phyloP scores from a whole-genome alignment of 805 yeast species.

The Lipomyces mesembrius region DNA sequence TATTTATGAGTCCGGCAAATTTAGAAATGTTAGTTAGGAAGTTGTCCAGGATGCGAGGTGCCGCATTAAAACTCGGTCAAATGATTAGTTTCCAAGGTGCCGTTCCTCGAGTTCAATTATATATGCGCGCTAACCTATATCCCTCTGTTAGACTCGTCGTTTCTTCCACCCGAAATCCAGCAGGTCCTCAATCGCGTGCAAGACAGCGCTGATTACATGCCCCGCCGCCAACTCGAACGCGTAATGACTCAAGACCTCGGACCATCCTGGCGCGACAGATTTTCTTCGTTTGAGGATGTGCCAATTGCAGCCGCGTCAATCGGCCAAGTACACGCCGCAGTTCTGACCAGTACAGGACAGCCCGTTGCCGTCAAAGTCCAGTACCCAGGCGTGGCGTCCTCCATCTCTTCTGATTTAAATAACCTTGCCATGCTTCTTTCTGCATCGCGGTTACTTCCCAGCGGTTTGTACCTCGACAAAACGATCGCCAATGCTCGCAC shows the following conservation, averaged over 20 bases:
- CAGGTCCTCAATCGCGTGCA: slow-evolving; percentile 82
- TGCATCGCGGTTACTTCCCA: slow-evolving; percentile 85
- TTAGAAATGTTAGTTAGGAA: slow-evolving; percentile 86
- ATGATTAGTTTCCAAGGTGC: slow-evolving; percentile 83
- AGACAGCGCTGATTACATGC: slow-evolving; percentile 96
- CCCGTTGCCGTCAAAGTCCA: slow-evolving; percentile 91
- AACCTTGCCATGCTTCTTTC: slow-evolving; percentile 79
- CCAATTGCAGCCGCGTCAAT: slow-evolving; percentile 98
- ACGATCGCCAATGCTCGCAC: slow-evolving; percentile 91
- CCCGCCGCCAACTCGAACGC: slow-evolving; percentile 80
- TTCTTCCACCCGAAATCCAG: slow-evolving; percentile 75
- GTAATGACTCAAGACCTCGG: slow-evolving; percentile 79
- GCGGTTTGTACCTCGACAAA: slow-evolving; percentile 87
- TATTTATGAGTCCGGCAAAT: slow-evolving; percentile 78
- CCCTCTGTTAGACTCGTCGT: slow-evolving; percentile 21
- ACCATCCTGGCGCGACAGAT: slow-evolving; percentile 72
- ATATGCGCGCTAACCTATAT: not conserved
- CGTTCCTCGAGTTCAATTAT: not conserved
- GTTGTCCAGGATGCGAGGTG: slow-evolving; percentile 96
- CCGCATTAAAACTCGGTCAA: slow-evolving; percentile 96
- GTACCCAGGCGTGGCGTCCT: slow-evolving; percentile 93
- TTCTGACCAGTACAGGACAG: slow-evolving; percentile 41
- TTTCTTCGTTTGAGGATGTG: slow-evolving; percentile 75
- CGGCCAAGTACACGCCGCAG: slow-evolving; percentile 93
- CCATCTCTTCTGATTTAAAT: slow-evolving; percentile 92